Evolutionary conservation across 805 yeast genomes (phyloP).

Genomic region (Candida insectorum): DNA sequence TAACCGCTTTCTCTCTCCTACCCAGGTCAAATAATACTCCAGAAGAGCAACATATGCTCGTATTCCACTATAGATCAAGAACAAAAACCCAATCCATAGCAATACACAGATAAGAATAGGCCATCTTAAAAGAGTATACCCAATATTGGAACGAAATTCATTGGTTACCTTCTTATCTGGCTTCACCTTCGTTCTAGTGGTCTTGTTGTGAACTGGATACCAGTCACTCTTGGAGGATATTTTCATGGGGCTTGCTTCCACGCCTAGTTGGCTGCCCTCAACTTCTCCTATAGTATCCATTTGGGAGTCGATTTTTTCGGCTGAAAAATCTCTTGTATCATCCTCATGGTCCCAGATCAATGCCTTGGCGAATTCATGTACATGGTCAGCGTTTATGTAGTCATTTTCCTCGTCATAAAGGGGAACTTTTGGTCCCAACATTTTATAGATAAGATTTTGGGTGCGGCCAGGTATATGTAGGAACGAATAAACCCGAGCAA

Average conservation of each 20-base stretch:
- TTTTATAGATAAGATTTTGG: no score
- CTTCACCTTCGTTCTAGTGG: slow-evolving; percentile 1
- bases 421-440: no score
- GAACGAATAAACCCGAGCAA: no score
- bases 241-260: slow-evolving; percentile 5
- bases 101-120: slow-evolving; percentile 55
- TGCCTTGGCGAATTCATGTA: slow-evolving; percentile 39
- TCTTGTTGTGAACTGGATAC: slow-evolving; percentile 17
- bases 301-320: not conserved
- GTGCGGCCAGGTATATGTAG: no score
- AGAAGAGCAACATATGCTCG: slow-evolving; percentile 60
- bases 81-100: slow-evolving; percentile 52
- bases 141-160: slow-evolving; percentile 34
- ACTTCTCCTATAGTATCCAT: slow-evolving; percentile 2
- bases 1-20: slow-evolving; percentile 51
- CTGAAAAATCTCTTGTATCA: slow-evolving; percentile 11
- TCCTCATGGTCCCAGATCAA: slow-evolving; percentile 33
- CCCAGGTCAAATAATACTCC: slow-evolving; percentile 60
- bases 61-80: slow-evolving; percentile 47
- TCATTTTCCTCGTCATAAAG: slow-evolving; percentile 13
- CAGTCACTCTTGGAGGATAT: slow-evolving; percentile 27
- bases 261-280: slow-evolving; percentile 1
- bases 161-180: slow-evolving; percentile 28
- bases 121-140: slow-evolving; percentile 52
- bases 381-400: slow-evolving; percentile 33